A percentile compares a stretch with the other conserved stretches of the same genome.
These are phyloP conservation scores for Pseudonitzschia pungens DNA, from an alignment of 108 stramenopile genomes.

Conservation along the genomic window DNA sequence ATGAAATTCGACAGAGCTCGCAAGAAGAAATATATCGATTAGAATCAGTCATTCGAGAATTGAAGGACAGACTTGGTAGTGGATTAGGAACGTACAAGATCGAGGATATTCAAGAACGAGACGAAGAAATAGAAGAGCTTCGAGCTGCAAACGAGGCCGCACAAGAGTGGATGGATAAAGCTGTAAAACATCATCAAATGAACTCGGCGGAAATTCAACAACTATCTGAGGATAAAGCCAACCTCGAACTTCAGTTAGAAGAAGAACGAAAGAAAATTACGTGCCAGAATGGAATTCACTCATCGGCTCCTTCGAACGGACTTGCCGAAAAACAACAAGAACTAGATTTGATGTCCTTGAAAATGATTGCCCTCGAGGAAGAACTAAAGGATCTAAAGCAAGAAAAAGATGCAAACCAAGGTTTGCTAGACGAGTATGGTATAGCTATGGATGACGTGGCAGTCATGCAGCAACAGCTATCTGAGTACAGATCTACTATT, in stretches of 20 bases:
- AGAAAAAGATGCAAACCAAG: constrained; percentile 24
- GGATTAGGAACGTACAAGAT: constrained; percentile 30
- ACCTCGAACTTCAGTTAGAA: constrained; percentile 20
- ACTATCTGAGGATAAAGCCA: constrained; percentile 33
- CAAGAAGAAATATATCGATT: constrained; percentile 41
- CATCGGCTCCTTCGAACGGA: constrained; percentile 5
- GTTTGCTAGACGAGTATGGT: constrained; percentile 20
- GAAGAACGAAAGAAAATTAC: constrained; percentile 1
- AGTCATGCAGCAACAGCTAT: constrained; percentile 27
- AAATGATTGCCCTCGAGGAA: constrained; percentile 10
- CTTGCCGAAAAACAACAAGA: constrained; percentile 1
- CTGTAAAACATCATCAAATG: constrained; percentile 60
- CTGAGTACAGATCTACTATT: neutral
- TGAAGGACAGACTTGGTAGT: constrained; percentile 36
- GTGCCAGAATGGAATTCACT: neutral
- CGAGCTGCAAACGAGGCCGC: constrained; percentile 57
- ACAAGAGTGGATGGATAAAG: constrained; percentile 81
- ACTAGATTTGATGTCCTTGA: constrained; percentile 10
- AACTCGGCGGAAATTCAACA: constrained; percentile 46
- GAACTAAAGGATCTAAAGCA: constrained; percentile 32
- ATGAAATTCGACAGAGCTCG: constrained; percentile 2
- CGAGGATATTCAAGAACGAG: constrained; percentile 39
- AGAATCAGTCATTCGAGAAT: constrained; percentile 41
- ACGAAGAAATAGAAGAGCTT: constrained; percentile 52
- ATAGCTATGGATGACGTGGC: constrained; percentile 31